Percentiles rank a stretch among this genome's conserved stretches.
These are phyloP conservation scores for Verruconis gallopava DNA, from an alignment of 2,329 filamentous ascomycete species.

Conservation along the genomic window DNA sequence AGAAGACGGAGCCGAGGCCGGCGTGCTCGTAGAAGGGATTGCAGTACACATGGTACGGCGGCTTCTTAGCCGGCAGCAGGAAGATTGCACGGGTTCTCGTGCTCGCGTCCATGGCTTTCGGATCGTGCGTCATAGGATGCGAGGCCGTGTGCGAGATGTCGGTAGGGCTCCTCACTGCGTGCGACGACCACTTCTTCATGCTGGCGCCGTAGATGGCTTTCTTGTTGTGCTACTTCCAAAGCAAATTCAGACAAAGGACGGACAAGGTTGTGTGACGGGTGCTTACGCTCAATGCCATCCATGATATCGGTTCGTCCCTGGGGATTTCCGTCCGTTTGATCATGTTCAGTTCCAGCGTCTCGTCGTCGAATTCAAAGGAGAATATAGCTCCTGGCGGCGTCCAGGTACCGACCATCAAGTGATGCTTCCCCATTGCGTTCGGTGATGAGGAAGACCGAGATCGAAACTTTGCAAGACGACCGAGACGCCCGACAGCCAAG, in stretches of 20 bases:
- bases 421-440: conserved; percentile 6
- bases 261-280: not conserved
- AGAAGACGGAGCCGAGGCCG: conserved; percentile 67
- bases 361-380: conserved; percentile 77
- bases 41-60: conserved; percentile 73
- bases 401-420: conserved; percentile 46
- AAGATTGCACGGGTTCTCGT: conserved; percentile 86
- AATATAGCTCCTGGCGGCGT: conserved; percentile 82
- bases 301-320: conserved; percentile 76
- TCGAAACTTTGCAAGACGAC: too few relatives aligned
- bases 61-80: conserved; percentile 62
- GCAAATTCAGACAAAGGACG: conserved; percentile 13
- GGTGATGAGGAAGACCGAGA: too few relatives aligned
- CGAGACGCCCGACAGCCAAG: too few relatives aligned
- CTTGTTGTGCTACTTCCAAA: conserved; percentile 49
- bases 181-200: conserved; percentile 90
- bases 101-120: conserved; percentile 51
- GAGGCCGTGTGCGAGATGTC: conserved; percentile 65
- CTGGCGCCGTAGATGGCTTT: conserved; percentile 81
- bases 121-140: conserved; percentile 62
- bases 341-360: conserved; percentile 58
- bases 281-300: conserved; percentile 81
- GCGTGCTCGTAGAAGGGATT: conserved; percentile 85
- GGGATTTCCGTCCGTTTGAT: conserved; percentile 73
- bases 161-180: conserved; percentile 59